Evolutionary conservation across 257 asterid genomes (phyloP).

Genomic region (Leonotis leonurus): DNA sequence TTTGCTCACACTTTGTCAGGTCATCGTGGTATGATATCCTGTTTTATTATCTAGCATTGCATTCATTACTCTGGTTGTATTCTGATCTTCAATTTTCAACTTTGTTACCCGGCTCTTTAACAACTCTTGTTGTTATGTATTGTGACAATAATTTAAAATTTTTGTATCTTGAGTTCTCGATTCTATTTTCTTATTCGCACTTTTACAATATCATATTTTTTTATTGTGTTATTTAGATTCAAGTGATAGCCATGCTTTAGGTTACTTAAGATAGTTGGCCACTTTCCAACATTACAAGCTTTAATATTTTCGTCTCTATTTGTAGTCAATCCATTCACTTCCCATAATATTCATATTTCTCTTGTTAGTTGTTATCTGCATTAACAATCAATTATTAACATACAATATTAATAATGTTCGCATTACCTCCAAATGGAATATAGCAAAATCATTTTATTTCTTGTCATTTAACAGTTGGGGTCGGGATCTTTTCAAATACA

Average conservation of each 20-base stretch:
- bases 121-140: no score
- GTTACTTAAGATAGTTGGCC: neutral
- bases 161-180: no score
- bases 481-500: neutral
- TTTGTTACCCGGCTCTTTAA: no score
- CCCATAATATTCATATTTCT: neutral
- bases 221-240: conserved; percentile 2
- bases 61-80: neutral
- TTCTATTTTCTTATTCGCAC: no score
- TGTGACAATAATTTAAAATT: no score
- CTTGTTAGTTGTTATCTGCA: neutral
- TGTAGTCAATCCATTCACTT: neutral
- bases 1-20: conserved; percentile 97
- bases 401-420: neutral
- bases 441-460: no score
- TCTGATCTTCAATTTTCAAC: neutral
- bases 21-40: conserved; percentile 88
- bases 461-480: neutral
- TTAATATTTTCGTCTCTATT: no score
- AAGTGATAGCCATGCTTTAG: neutral
- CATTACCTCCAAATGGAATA: no score
- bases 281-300: neutral
- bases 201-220: no score
- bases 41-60: conserved; percentile 7
- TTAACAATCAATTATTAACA: neutral